phyloP scores from a whole-genome alignment of 257 asterid genomes.

The Petrea volubilis region DNA sequence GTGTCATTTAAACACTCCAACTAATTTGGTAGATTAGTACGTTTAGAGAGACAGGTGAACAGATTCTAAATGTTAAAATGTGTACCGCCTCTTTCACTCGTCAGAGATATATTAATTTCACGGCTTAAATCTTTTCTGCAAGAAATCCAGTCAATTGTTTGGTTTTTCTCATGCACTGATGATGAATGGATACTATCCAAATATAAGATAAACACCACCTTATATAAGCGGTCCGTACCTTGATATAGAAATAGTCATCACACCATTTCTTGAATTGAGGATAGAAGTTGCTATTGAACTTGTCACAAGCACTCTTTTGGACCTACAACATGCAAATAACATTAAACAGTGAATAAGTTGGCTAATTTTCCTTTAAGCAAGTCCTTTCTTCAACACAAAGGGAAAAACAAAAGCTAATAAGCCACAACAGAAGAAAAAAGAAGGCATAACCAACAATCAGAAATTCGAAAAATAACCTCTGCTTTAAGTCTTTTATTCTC shows the following conservation, averaged over 20 bases:
- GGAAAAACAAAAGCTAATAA: conserved; percentile 8
- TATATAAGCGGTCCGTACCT: conserved; percentile 57
- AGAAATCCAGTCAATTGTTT: neutral
- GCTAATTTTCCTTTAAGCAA: neutral
- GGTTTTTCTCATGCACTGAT: neutral
- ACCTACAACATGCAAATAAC: conserved; percentile 50
- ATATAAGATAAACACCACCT: conserved; percentile 13
- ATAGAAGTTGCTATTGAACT: conserved; percentile 81
- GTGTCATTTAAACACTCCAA: neutral
- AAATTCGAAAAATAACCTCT: neutral
- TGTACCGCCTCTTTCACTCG: neutral
- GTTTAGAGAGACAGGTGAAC: neutral
- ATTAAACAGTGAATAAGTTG: conserved; percentile 8
- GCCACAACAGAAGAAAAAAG: neutral
- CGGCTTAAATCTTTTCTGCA: neutral
- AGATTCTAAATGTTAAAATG: no score
- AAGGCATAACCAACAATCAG: neutral
- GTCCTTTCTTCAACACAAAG: neutral
- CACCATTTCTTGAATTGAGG: conserved; percentile 99
- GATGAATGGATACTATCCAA: conserved; percentile 19
- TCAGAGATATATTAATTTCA: neutral
- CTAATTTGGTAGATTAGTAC: neutral
- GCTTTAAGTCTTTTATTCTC: neutral
- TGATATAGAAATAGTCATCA: conserved; percentile 93
- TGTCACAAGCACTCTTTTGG: conserved; percentile 88